Evolutionary conservation across 345 rosid species (phyloP), one percentile per base, ranked within the genome.

Genomic region (Sonneratia caseolaris): DNA sequence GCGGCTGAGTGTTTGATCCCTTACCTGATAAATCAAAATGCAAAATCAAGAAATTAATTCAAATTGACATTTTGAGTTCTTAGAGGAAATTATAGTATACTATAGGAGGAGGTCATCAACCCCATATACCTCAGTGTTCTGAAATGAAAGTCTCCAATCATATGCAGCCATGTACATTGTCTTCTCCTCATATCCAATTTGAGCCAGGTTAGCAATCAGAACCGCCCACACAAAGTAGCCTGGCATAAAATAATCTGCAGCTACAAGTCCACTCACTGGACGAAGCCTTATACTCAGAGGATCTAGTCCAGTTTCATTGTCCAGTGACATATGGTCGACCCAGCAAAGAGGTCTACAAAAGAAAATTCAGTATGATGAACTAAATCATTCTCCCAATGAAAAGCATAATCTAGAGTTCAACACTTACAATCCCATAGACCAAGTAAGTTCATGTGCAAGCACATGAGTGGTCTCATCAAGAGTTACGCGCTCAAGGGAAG

Each of bases 221-320:
- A 94, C 97, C 4, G 99, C 99, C 97, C 99, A 94, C 37, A 94
- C 97, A 76, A 91, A 94, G 81, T 90, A 94, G 24, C 99, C 99
- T 35, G 97, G 91, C 70, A 88, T 88, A 84, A 94, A 91, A 84
- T 94, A 94, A 79, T 94, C 98, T 1, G 98, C 98, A 76, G 98
- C 98, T 74, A 91, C 98, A 7, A 94, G 93, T 74, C 98, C 98
- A 76, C 90, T 77, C 71, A 89, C 97, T 66, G 98, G 82, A 72
- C 98, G 83, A 66, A 89, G 81, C 80, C 96, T 84, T 68, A 93
- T 85, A 64, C 94, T 93, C 27, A 81, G 78, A 79, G 98, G 94
- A 87, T 93, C 98, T 74, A 93, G 73, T 73, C 98, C 98, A 64
- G 97, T 91, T 81, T 88, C 97, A 76, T 93, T 93, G 82, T 93